A percentile compares a stretch with the other conserved stretches of the same genome.
Conservation (phyloP, 805 yeast genomes). For the Yamadazyma akitaensis region DNA sequence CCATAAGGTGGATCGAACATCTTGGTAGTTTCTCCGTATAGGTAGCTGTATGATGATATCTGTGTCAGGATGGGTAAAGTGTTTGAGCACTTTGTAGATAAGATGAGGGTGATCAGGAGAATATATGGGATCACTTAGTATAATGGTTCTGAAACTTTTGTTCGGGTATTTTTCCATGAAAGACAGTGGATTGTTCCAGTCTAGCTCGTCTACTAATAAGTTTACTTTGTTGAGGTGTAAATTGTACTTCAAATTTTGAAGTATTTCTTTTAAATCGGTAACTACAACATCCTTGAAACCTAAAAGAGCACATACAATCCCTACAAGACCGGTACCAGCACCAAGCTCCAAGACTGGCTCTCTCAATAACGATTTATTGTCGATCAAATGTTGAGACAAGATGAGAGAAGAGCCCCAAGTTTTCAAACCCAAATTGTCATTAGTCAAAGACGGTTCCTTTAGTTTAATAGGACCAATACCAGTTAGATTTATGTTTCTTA, state of each 20-base stretch:
- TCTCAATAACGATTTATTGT: slow-evolving; percentile 16
- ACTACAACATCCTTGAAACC: slow-evolving; percentile 47
- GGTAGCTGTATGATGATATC: slow-evolving; percentile 74
- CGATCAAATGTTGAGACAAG: slow-evolving; percentile 53
- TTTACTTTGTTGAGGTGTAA: slow-evolving; percentile 46
- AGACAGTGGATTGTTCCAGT: slow-evolving; percentile 69
- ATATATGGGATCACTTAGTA: slow-evolving; percentile 87
- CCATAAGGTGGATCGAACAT: slow-evolving; percentile 65
- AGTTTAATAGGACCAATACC: slow-evolving; percentile 35
- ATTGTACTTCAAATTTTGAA: slow-evolving; percentile 63
- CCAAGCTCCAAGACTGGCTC: slow-evolving; percentile 71
- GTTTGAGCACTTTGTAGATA: slow-evolving; percentile 57
- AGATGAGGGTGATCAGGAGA: slow-evolving; percentile 76
- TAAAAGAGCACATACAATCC: slow-evolving; percentile 59
- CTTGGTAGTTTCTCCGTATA: slow-evolving; percentile 59
- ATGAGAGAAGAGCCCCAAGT: slow-evolving; percentile 94
- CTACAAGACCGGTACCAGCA: slow-evolving; percentile 90
- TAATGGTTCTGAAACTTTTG: slow-evolving; percentile 51
- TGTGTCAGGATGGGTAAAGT: slow-evolving; percentile 41
- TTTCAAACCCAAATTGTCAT: slow-evolving; percentile 84
- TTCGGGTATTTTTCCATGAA: slow-evolving; percentile 27
- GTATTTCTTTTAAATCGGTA: slow-evolving; percentile 80
- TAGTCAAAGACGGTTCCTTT: slow-evolving; percentile 81
- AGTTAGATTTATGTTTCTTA: slow-evolving; percentile 53
- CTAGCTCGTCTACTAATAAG: slow-evolving; percentile 51